A percentile compares a stretch with the other conserved stretches of the same genome.
Evolutionary conservation across 106 monocot genomes (phyloP).

Genomic region (Xerophyta viscosa): DNA sequence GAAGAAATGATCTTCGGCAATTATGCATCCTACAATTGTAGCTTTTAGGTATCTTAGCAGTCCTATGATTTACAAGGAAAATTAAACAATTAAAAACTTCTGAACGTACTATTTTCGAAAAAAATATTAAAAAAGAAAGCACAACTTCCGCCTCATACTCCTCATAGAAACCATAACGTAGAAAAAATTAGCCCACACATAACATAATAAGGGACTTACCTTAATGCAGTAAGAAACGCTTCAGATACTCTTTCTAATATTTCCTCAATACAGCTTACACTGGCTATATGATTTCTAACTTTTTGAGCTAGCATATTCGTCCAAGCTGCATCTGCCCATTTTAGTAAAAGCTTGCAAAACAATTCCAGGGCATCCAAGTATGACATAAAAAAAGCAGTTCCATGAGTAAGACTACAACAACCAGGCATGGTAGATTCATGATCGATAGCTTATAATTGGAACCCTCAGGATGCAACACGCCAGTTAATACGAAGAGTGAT

Average conservation of each 20-base stretch:
- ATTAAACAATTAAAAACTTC: no score
- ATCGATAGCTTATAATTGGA: neutral
- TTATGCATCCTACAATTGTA: no score
- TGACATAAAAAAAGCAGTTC: constrained; percentile 35
- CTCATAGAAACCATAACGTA: no score
- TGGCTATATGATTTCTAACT: constrained; percentile 6
- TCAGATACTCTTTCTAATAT: constrained; percentile 32
- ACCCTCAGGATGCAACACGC: constrained; percentile 10
- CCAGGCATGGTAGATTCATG: neutral
- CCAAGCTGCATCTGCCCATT: constrained; percentile 25
- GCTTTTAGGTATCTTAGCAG: no score
- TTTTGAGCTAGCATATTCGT: constrained; percentile 20
- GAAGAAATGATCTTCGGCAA: no score
- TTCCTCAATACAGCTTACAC: constrained; percentile 18
- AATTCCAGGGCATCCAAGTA: constrained; percentile 59
- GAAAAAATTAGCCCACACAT: no score
- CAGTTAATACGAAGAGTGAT: constrained; percentile 10
- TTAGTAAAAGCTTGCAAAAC: constrained; percentile 37
- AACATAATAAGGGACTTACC: no score
- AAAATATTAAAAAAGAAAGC: no score
- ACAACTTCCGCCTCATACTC: no score
- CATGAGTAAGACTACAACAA: constrained; percentile 20
- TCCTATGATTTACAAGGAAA: no score
- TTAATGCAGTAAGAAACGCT: constrained; percentile 20
- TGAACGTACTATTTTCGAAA: no score